Conservation (phyloP, 2,329 filamentous ascomycete species). For the Allantophomopsis cytisporea region DNA sequence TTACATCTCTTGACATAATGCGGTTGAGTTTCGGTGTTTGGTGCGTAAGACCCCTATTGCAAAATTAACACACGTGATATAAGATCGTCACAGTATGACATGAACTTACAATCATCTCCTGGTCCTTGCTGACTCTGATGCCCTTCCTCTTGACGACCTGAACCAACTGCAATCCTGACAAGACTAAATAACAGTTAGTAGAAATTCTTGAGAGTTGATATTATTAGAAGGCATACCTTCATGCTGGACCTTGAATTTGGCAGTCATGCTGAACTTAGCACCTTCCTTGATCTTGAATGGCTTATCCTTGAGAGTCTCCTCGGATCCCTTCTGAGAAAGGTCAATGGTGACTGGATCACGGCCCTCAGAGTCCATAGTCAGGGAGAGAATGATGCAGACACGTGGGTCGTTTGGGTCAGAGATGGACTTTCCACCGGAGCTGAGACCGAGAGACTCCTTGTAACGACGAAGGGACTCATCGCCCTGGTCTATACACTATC, state of each 20-base stretch:
- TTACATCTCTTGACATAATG: slow-evolving; percentile 86
- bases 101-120: slow-evolving; percentile 88
- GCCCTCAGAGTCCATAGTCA: slow-evolving; percentile 76
- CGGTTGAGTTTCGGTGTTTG: slow-evolving; percentile 78
- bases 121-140: slow-evolving; percentile 77
- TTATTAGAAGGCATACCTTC: slow-evolving; percentile 27
- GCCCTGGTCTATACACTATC: slow-evolving; percentile 35
- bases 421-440: slow-evolving; percentile 49
- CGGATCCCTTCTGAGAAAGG: slow-evolving; percentile 58
- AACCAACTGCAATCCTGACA: slow-evolving; percentile 90
- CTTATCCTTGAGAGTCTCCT: slow-evolving; percentile 71
- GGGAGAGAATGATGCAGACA: slow-evolving; percentile 84
- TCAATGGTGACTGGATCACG: slow-evolving; percentile 82
- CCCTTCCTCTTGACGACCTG: slow-evolving; percentile 88
- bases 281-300: slow-evolving; percentile 98
- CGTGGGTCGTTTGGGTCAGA: slow-evolving; percentile 72
- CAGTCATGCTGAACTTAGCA: slow-evolving; percentile 86
- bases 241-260: slow-evolving; percentile 89
- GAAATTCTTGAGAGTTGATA: too few species aligned
- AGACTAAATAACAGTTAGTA: slow-evolving; percentile 31
- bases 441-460: slow-evolving; percentile 90
- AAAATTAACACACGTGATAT: slow-evolving; percentile 5
- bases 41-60: slow-evolving; percentile 73
- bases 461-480: slow-evolving; percentile 95
- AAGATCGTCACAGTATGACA: neutral